These are phyloP conservation scores for Gelatoporia subvermispora DNA, from an alignment of 768 basidiomycete genomes.

Conservation along the genomic window DNA sequence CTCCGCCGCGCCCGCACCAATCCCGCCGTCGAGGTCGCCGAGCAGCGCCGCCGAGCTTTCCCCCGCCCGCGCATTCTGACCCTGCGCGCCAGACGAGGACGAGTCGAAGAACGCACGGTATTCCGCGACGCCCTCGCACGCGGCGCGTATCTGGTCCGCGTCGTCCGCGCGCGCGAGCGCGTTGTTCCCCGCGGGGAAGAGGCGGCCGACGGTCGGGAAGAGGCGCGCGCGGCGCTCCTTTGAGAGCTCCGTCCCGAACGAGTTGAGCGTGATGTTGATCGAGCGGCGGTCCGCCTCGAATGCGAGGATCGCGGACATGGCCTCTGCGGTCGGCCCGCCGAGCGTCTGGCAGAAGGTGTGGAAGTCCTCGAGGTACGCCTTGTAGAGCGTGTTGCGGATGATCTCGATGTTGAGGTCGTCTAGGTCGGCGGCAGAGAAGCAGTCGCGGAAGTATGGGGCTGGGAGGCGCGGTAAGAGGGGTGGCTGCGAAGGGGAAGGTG, in stretches of 20 bases:
- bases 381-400: conserved; percentile 98
- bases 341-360: conserved; percentile 75
- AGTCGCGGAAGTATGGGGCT: conserved; percentile 97
- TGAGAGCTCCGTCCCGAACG: conserved; percentile 89
- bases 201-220: conserved; percentile 89
- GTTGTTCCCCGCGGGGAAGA: conserved; percentile 96
- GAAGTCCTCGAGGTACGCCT: conserved; percentile 98
- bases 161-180: conserved; percentile 92
- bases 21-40: conserved; percentile 21
- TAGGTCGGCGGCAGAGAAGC: conserved; percentile 90
- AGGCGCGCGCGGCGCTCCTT: conserved; percentile 94
- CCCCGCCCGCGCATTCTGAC: conserved; percentile 27
- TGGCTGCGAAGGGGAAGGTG: conserved; percentile 16
- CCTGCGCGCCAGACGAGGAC: conserved; percentile 20
- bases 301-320: conserved; percentile 87
- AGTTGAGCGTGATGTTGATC: conserved; percentile 99
- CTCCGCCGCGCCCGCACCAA: conserved; percentile 49
- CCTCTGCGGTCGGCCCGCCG: conserved; percentile 81
- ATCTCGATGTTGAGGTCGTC: conserved; percentile 99
- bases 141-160: conserved; percentile 83
- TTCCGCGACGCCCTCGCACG: conserved; percentile 84
- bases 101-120: conserved; percentile 88
- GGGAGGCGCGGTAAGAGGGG: not conserved
- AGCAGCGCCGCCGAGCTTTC: conserved; percentile 24
- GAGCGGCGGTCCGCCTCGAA: conserved; percentile 97